phyloP scores from a whole-genome alignment of 2,329 filamentous ascomycete species.

The Diplodia corticola region DNA sequence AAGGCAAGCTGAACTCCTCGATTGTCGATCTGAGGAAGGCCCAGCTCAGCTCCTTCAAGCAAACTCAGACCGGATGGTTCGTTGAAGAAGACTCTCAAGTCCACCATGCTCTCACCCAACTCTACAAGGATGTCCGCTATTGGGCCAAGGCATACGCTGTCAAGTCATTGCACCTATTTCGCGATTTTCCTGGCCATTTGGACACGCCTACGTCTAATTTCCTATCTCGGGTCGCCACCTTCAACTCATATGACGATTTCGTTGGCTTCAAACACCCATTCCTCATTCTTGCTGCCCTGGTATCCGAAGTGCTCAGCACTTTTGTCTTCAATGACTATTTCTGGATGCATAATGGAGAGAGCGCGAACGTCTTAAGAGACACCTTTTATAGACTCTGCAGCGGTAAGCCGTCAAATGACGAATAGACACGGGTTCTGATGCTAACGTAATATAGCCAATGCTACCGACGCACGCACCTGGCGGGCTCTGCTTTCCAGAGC shows the following conservation, averaged over 20 bases:
- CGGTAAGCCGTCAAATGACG: neutral
- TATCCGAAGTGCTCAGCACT: neutral
- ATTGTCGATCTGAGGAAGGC: neutral
- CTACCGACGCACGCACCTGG: neutral
- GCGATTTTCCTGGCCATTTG: neutral
- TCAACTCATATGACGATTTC: neutral
- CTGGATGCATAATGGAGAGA: neutral
- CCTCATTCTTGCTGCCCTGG: neutral
- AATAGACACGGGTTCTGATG: neutral
- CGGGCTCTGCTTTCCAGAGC: neutral
- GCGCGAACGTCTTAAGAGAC: neutral
- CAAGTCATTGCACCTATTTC: neutral
- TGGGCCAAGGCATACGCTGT: conserved; percentile 1
- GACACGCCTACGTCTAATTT: neutral
- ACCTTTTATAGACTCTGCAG: neutral
- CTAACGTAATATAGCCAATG: neutral
- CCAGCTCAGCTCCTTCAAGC: neutral
- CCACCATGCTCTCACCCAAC: neutral
- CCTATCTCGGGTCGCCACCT: neutral
- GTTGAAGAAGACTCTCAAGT: neutral
- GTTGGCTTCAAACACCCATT: neutral
- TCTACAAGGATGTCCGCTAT: neutral
- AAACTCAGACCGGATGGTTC: neutral
- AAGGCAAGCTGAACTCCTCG: neutral
- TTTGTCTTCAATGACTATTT: conserved; percentile 2